These are phyloP conservation scores for Trichoderma virens DNA, from an alignment of 495 filamentous ascomycete genomes.

Conservation along the genomic window DNA sequence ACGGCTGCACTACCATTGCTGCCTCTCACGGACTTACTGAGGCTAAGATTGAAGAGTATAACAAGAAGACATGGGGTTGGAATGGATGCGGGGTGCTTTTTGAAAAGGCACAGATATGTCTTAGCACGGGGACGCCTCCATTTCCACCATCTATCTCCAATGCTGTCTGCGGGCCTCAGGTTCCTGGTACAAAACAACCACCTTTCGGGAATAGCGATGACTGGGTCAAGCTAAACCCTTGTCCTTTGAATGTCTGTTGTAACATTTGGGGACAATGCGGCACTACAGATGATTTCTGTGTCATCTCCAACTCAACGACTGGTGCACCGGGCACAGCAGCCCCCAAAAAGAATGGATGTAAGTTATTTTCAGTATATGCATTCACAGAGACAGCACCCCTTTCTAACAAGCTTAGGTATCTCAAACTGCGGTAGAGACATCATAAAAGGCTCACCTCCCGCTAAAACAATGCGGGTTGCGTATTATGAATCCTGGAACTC, in stretches of 20 bases:
- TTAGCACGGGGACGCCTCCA: conserved; percentile 35
- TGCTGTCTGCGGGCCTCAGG: background rate
- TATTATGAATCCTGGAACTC: conserved; percentile 27
- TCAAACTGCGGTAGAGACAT: conserved; percentile 31
- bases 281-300: conserved; percentile 34
- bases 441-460: conserved; percentile 12
- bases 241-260: conserved; percentile 27
- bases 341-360: conserved; percentile 27
- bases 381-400: too few relatives aligned
- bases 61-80: conserved; percentile 41
- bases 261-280: conserved; percentile 40
- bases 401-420: too few relatives aligned
- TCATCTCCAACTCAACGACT: conserved; percentile 16
- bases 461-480: conserved; percentile 15
- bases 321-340: conserved; percentile 26
- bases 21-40: conserved; percentile 21
- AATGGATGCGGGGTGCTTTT: conserved; percentile 28
- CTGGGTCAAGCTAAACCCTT: conserved; percentile 22
- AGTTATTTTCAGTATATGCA: too few relatives aligned
- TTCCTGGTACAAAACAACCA: background rate
- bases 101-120: conserved; percentile 26
- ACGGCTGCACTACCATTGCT: conserved; percentile 20
- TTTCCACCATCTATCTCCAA: background rate
- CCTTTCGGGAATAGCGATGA: background rate
- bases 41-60: conserved; percentile 25